Evolutionary conservation across 2,329 filamentous ascomycete genomes (phyloP).

Genomic region (Aaosphaeria arxii): DNA sequence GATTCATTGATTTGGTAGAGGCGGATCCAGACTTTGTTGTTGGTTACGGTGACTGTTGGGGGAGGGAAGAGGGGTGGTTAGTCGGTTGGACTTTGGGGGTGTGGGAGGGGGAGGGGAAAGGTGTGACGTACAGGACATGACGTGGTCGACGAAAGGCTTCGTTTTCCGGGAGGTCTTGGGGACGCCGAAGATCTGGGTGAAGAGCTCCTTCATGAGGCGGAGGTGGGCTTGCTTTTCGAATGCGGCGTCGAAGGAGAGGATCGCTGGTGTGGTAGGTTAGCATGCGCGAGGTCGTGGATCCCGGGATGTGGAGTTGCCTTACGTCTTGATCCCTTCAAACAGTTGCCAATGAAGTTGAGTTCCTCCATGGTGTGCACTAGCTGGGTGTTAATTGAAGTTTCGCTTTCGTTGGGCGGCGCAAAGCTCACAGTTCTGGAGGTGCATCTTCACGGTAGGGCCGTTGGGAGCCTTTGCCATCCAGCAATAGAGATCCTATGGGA

Average conservation of each 20-base stretch:
- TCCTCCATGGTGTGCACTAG: constrained; percentile 91
- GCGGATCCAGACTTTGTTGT: constrained; percentile 93
- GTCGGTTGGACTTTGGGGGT: too few relatives aligned
- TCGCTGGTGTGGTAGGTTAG: constrained; percentile 10
- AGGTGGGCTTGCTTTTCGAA: constrained; percentile 83
- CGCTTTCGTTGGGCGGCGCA: not conserved
- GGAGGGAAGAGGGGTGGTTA: too few relatives aligned
- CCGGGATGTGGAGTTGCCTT: not conserved
- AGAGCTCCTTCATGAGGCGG: constrained; percentile 80
- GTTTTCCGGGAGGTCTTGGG: constrained; percentile 83
- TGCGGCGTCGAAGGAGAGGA: constrained; percentile 85
- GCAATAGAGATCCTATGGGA: constrained; percentile 70
- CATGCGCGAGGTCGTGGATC: too few relatives aligned
- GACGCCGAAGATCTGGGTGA: constrained; percentile 88
- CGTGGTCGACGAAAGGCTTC: constrained; percentile 94
- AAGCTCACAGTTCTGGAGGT: constrained; percentile 62
- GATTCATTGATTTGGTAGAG: constrained; percentile 92
- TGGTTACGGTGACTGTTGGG: constrained; percentile 66
- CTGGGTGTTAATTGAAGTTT: not conserved
- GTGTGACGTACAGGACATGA: constrained; percentile 63
- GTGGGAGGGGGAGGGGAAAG: too few relatives aligned
- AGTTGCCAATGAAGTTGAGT: constrained; percentile 94
- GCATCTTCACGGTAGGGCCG: constrained; percentile 71
- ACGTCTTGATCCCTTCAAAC: constrained; percentile 29
- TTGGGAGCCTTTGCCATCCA: constrained; percentile 93